Evolutionary conservation across 164 flowering plant species (phyloP).

Genomic region (Cinnamomum micranthum): DNA sequence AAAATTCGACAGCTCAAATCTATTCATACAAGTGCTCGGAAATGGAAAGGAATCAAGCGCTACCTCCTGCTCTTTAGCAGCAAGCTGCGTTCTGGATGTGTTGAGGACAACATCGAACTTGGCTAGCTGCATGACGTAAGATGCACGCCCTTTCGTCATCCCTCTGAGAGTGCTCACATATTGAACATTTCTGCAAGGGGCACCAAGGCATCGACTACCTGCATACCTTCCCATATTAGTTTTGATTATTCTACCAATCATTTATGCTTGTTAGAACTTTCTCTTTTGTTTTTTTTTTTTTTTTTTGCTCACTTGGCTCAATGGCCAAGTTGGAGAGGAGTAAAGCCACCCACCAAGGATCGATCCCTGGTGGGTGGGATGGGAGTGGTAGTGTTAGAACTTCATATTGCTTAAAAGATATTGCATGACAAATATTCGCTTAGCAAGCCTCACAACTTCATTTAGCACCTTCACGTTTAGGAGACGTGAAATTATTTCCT

Average conservation of each 20-base stretch:
- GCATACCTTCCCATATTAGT: constrained; percentile 17
- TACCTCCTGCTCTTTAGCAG: constrained; percentile 69
- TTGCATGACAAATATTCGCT: no score
- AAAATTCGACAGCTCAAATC: neutral
- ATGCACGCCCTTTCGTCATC: constrained; percentile 96
- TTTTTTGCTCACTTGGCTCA: no score
- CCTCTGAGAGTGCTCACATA: constrained; percentile 91
- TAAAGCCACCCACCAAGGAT: no score
- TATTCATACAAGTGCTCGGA: neutral
- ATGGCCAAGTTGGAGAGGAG: no score
- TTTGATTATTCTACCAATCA: neutral
- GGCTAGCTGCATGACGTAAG: constrained; percentile 91
- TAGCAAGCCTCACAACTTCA: neutral
- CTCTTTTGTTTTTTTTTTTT: no score
- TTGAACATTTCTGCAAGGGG: constrained; percentile 96
- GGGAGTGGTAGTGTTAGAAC: no score
- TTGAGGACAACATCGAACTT: constrained; percentile 90
- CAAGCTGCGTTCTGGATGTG: constrained; percentile 86
- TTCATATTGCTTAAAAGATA: no score
- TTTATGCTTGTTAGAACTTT: no score
- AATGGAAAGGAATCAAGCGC: constrained; percentile 43
- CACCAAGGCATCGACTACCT: constrained; percentile 90
- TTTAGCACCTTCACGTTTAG: neutral
- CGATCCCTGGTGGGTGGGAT: no score
- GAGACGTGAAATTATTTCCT: neutral